Base-by-base conservation (phyloP, 1,284 basidiomycete genomes). In the Naganishia cerealis region DNA sequence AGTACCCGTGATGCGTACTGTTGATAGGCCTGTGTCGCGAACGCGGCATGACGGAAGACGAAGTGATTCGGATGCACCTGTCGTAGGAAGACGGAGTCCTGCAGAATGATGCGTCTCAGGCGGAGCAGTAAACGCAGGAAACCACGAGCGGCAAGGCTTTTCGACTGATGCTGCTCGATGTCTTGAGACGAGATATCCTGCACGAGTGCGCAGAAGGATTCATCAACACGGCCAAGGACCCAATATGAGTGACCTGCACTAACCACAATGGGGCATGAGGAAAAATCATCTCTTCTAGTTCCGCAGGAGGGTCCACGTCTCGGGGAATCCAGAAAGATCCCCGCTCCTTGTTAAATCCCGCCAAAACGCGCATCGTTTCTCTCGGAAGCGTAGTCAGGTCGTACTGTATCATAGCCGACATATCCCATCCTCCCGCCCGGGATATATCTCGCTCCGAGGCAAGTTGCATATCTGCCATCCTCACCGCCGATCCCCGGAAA, bases 311-410 rank as follows among this genome's bases (percentile, higher is more conserved):
- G 18, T 62, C 46, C 13, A 62, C 36, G 26, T 62, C 59, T 18
- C 59, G 16, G 12, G 46, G 1, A 18, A 52, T 50, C 59, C 59
- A 52, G 46, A 52, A 62, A 9, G 50, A 36, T 6, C 59, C 59
- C 12, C 21, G 26, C 42, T 62, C 48, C 13, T 26, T 36, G 18
- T 29, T 38, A 46, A 52, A 52, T 1, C 59, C 59, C 18, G 59
- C 43, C 36, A 62, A 42, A 26, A 62, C 59, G n/a, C 46, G 46
- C 59, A 62, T 62, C 33, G 46, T 62, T 24, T 43, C 59, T 38
- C 46, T 43, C 9, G 59, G 59, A 8, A 62, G 26, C 18, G 46
- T 39, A 15, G 50, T 50, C 26, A 53, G 38, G 39, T 62, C 50
- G 46, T 21, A 52, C 18, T 53, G 50, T 7, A 36, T 48, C 50